Evolutionary conservation across 2,329 filamentous ascomycete species (phyloP), one percentile per base, ranked within the genome.

Genomic region (Penicillium sp.): DNA sequence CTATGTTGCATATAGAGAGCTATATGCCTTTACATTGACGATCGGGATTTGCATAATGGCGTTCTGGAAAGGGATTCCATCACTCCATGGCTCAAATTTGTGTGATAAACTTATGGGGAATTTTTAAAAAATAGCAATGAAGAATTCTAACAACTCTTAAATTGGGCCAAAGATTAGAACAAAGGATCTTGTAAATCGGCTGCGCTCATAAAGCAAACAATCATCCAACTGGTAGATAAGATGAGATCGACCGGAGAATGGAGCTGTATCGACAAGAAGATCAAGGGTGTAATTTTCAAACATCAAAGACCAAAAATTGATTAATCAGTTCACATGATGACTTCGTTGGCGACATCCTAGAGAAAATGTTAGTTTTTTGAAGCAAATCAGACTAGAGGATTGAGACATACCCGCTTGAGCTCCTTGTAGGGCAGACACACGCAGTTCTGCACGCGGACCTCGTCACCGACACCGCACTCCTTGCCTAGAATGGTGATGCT

Each of bases 371-470:
- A 39, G 45, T 59, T 29, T 58, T 52, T 52, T 29, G 13, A 41
- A 18, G 36, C 14, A 34, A 21, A 10, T 38, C 46, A 18, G 27
- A 36, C 18, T 21, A 32, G 47, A 40, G 27, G 45, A 10, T 24
- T 48, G 46, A 36, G 38, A 83, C 89, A 74, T 79, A 93, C 90
- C 79, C 92, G 85, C 86, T 97, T 97, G 73, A 99, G 78, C 79
- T 97, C 94, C 83, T 99, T 99, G 77, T 92, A 96, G 9, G 94
- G 94, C 79, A 99, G 77, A 78, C 94, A 97, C 56, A 99, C 87
- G 73, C 94, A 99, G 79, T 99, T 97, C 79, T 97, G 93, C 65
- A 99, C 92, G 59, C 92, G 86, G 10, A 97, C 88, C 76, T 97
- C 94, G 67, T 99, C 94, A 4, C 88, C 92, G 29, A 97, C 94